A percentile compares a stretch with the other conserved stretches of the same genome.
phyloP scores from a whole-genome alignment of 441 rosid species.

The Biscutella auriculata region DNA sequence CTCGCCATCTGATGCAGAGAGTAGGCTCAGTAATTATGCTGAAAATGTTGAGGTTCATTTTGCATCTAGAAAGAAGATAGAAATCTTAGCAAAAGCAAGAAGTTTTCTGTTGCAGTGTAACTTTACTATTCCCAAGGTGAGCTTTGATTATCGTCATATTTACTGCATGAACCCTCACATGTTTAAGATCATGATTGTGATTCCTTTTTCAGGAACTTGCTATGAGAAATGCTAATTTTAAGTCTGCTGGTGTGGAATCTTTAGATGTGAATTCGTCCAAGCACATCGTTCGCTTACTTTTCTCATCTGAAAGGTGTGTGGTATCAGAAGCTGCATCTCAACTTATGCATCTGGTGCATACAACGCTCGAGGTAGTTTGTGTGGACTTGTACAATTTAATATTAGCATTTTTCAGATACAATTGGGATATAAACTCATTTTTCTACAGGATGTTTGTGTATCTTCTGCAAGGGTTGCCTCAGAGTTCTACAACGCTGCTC shows the following conservation, averaged over 20 bases:
- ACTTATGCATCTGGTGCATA: constrained; percentile 75
- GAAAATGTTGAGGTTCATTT: constrained; percentile 95
- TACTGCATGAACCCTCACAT: constrained; percentile 1
- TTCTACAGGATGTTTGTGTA: constrained; percentile 70
- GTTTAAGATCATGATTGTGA: constrained; percentile 1
- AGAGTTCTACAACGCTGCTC: constrained; percentile 76
- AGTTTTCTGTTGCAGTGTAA: constrained; percentile 64
- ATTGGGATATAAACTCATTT: constrained; percentile 13
- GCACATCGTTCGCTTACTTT: constrained; percentile 58
- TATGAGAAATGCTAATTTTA: constrained; percentile 22
- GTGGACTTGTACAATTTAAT: neutral
- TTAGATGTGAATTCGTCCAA: constrained; percentile 31
- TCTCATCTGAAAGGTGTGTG: constrained; percentile 68
- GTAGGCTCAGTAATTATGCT: constrained; percentile 70
- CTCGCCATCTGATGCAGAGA: constrained; percentile 55
- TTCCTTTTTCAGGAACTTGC: constrained; percentile 41
- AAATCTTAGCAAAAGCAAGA: constrained; percentile 83
- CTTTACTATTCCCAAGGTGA: constrained; percentile 64
- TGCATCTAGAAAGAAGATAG: constrained; percentile 73
- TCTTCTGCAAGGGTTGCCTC: constrained; percentile 79
- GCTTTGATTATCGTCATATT: constrained; percentile 13
- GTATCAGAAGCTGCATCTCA: constrained; percentile 81
- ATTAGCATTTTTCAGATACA: constrained; percentile 5
- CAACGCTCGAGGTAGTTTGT: constrained; percentile 55
- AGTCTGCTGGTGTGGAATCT: constrained; percentile 25